Conservation (phyloP, 805 yeast genomes). For the Clavispora asparagi region DNA sequence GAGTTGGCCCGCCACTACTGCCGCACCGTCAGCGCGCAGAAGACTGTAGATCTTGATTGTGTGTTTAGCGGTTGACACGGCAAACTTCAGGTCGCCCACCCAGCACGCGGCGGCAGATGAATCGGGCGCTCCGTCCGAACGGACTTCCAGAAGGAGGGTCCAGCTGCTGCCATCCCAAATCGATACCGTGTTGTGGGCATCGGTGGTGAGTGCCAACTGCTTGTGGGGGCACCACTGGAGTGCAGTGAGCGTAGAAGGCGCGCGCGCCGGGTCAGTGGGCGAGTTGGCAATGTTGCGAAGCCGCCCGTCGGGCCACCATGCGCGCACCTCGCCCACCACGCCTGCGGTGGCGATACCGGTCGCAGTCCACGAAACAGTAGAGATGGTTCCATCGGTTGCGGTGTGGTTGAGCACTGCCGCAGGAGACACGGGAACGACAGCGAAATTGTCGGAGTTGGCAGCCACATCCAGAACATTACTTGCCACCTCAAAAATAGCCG, state of each 20-base stretch:
- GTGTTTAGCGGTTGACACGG: conserved; percentile 58
- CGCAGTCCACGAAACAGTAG: conserved; percentile 57
- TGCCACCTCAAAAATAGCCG: conserved; percentile 37
- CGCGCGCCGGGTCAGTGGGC: conserved; percentile 7
- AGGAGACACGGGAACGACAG: conserved; percentile 18
- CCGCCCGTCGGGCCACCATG: conserved; percentile 75
- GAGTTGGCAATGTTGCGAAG: conserved; percentile 43
- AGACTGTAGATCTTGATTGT: conserved; percentile 51
- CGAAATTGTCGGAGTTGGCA: too few species aligned
- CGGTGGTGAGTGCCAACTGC: conserved; percentile 53
- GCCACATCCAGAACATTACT: too few species aligned
- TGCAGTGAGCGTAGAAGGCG: conserved; percentile 40
- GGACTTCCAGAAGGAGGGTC: conserved; percentile 28
- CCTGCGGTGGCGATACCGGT: conserved; percentile 60
- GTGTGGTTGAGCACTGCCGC: conserved; percentile 29
- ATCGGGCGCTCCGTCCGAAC: conserved; percentile 9
- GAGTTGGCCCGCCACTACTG: conserved; percentile 25
- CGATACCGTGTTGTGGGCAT: conserved; percentile 36
- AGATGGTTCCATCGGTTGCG: conserved; percentile 21
- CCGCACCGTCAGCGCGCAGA: conserved; percentile 8
- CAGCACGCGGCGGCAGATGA: conserved; percentile 55
- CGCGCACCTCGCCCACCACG: conserved; percentile 65
- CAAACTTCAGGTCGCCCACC: conserved; percentile 66
- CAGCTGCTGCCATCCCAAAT: conserved; percentile 59
- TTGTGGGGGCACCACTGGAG: conserved; percentile 60